Evolutionary conservation across 2,329 filamentous ascomycete genomes (phyloP).

Genomic region (Teratosphaeria destructans): DNA sequence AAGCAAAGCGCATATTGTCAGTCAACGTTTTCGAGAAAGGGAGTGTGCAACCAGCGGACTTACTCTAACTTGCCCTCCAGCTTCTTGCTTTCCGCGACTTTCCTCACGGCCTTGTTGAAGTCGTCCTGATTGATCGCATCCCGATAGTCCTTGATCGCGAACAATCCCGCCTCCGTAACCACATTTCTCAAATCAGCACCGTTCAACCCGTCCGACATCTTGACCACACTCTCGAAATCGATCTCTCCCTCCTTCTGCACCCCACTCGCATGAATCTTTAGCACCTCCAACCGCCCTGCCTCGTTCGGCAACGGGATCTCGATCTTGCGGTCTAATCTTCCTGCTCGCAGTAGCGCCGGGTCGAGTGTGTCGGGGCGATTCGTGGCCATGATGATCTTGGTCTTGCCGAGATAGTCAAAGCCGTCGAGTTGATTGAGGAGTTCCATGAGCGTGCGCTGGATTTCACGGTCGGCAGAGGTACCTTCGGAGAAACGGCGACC

Average conservation of each 20-base stretch:
- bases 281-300: slow-evolving; percentile 87
- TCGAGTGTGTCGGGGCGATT: slow-evolving; percentile 96
- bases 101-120: slow-evolving; percentile 97
- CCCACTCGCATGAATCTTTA: slow-evolving; percentile 89
- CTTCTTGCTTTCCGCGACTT: slow-evolving; percentile 96
- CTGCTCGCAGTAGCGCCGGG: slow-evolving; percentile 81
- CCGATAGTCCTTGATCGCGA: slow-evolving; percentile 96
- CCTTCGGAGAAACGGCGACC: slow-evolving; percentile 94
- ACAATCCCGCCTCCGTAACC: slow-evolving; percentile 92
- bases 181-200: slow-evolving; percentile 96
- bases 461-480: slow-evolving; percentile 94
- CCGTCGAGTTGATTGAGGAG: slow-evolving; percentile 96
- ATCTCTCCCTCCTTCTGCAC: slow-evolving; percentile 89
- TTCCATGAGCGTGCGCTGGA: slow-evolving; percentile 97
- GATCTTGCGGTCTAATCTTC: slow-evolving; percentile 91
- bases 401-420: slow-evolving; percentile 98
- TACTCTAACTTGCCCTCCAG: slow-evolving; percentile 92
- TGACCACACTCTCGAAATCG: slow-evolving; percentile 97
- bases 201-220: slow-evolving; percentile 98
- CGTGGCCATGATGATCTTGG: slow-evolving; percentile 99
- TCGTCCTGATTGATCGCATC: slow-evolving; percentile 96
- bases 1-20: not conserved
- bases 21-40: not conserved
- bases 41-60: not conserved
- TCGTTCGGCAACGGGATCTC: slow-evolving; percentile 97